Evolutionary conservation across 352 stramenopile genomes (phyloP), one percentile per base, ranked within the genome.

Genomic region (Phytophthora pluvialis): DNA sequence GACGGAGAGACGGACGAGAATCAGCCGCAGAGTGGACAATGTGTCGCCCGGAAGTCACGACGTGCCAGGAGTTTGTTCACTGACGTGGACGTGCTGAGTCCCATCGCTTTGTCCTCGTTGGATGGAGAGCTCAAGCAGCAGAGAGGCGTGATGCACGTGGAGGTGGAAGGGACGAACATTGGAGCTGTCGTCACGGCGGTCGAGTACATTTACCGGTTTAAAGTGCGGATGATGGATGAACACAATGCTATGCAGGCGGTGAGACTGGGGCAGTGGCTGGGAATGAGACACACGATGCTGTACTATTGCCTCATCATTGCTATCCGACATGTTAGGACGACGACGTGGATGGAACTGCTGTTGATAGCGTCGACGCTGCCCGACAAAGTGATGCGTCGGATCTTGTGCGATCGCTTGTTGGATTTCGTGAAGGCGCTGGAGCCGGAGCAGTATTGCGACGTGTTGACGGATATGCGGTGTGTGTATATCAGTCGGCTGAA

Each of bases 131-230:
- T 55, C 4, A 55, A 60, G 16, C 32, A 55, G 4, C 32, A 60
- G 16, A 25, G 47, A 44, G 52, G 63, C 9, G 52, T 76, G 1
- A 51, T 85, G 52, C 75, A 86, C 18, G 73, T 90, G 5, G 63
- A 86, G 59, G 64, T 90, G 18, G 31, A 75, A 13, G 63, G 61
- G 4, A 64, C 77, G 1, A 73, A 64, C 18, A 46, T 81, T n/a
- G 72, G 59, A 35, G 78, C 77, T 1, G 42, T 87, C 1, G 84
- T 83, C n/a, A 72, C 70, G 3, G 40, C 72, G 1, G 56, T 93
- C 11, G 83, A 93, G 59, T 93, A 84, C 45, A 56, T 88, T 21
- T 86, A 90, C 62, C 72, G 72, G 3, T 66, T 75, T 39, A 67
- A 75, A 13, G 64, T 79, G 15, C 63, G 70, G 8, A 63, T 83